Evolutionary conservation across 352 stramenopile species (phyloP).

Genomic region (Pythium folliculosum): DNA sequence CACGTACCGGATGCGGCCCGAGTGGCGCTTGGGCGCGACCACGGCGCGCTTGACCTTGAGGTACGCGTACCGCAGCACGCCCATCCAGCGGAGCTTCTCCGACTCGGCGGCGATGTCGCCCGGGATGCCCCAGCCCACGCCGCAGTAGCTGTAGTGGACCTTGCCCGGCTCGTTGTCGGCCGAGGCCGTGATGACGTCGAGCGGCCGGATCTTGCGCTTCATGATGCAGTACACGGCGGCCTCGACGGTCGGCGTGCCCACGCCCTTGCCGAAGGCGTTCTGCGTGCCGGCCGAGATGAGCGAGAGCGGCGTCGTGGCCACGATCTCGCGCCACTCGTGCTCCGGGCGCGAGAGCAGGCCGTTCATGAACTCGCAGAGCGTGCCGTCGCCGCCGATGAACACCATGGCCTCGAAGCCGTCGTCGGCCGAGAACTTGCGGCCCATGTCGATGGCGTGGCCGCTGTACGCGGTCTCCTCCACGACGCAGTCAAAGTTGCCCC

Average conservation of each 20-base stretch:
- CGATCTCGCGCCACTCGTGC: slow-evolving; percentile 81
- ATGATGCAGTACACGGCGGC: slow-evolving; percentile 80
- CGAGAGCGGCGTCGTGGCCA: slow-evolving; percentile 76
- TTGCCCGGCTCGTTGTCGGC: slow-evolving; percentile 55
- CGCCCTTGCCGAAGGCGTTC: slow-evolving; percentile 77
- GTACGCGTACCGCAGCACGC: slow-evolving; percentile 71
- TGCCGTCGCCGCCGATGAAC: slow-evolving; percentile 79
- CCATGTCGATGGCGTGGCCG: slow-evolving; percentile 79
- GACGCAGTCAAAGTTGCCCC: slow-evolving; percentile 75
- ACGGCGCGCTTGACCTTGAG: slow-evolving; percentile 75
- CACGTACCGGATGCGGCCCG: slow-evolving; percentile 67
- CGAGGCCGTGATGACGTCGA: slow-evolving; percentile 74
- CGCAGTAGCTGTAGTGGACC: slow-evolving; percentile 84
- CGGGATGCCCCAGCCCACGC: slow-evolving; percentile 73
- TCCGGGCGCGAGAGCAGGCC: slow-evolving; percentile 67
- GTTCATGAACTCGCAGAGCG: slow-evolving; percentile 85
- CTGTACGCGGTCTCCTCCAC: slow-evolving; percentile 76
- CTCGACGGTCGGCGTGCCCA: slow-evolving; percentile 68
- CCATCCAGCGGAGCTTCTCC: slow-evolving; percentile 80
- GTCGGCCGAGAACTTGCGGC: slow-evolving; percentile 64
- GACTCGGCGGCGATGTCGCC: slow-evolving; percentile 79
- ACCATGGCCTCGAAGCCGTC: slow-evolving; percentile 80
- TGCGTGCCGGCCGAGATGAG: slow-evolving; percentile 82
- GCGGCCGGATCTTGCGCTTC: slow-evolving; percentile 79
- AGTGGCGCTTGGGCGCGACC: slow-evolving; percentile 63